phyloP scores from a whole-genome alignment of 2,329 filamentous ascomycete species.

The Aschersonia sp. region DNA sequence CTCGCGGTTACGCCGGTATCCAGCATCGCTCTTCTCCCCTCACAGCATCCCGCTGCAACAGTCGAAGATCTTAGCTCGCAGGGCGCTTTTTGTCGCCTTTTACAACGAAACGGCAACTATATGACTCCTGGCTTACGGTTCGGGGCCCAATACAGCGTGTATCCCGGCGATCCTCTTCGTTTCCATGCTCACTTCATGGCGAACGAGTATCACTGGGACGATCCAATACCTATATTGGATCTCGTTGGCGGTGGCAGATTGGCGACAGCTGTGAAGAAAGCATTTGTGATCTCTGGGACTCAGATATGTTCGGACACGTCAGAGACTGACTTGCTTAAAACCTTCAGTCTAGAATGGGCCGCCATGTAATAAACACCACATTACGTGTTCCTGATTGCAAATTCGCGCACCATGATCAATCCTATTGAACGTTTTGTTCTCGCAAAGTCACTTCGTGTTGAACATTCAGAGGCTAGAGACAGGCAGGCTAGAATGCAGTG shows the following conservation, averaged over 20 bases:
- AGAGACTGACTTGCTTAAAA: conserved; percentile 36
- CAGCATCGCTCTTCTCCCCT: conserved; percentile 15
- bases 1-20: conserved; percentile 18
- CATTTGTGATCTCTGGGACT: conserved; percentile 70
- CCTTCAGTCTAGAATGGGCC: conserved; percentile 87
- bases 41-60: conserved; percentile 3
- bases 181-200: conserved; percentile 94
- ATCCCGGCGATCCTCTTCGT: conserved; percentile 84
- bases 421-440: no score
- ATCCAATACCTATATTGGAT: conserved; percentile 72
- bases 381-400: no score
- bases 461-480: no score
- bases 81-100: conserved; percentile 55
- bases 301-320: conserved; percentile 19
- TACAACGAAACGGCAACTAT: conserved; percentile 71
- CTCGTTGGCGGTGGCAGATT: conserved; percentile 75
- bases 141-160: conserved; percentile 86
- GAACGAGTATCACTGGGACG: conserved; percentile 73
- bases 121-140: conserved; percentile 88
- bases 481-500: background rate
- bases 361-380: conserved; percentile 51
- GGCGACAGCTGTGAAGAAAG: conserved; percentile 93
- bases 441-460: no score
- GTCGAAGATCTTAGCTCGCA: conserved; percentile 7
- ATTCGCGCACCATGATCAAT: no score